Evolutionary conservation across 2,329 filamentous ascomycete species (phyloP).

Genomic region (Diaporthe ampelina): DNA sequence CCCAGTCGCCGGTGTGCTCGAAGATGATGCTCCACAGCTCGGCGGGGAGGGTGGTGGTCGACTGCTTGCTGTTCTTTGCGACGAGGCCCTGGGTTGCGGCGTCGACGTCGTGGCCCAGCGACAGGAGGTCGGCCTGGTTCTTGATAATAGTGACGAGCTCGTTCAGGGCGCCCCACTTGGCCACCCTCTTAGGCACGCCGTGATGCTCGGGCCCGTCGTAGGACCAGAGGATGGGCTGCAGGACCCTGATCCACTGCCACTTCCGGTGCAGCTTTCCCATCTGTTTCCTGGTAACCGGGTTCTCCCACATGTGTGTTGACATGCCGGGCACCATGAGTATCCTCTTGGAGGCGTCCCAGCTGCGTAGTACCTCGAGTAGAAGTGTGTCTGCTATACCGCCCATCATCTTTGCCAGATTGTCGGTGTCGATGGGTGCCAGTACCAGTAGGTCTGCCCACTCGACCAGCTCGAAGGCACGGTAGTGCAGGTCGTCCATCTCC

Average conservation of each 20-base stretch:
- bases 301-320: constrained; percentile 91
- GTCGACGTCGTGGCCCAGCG: constrained; percentile 79
- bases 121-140: constrained; percentile 82
- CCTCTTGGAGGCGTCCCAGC: constrained; percentile 89
- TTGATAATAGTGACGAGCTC: constrained; percentile 82
- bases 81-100: constrained; percentile 58
- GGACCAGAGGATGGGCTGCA: constrained; percentile 86
- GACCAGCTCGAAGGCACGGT: constrained; percentile 76
- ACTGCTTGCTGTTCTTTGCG: constrained; percentile 50
- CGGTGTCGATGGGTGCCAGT: constrained; percentile 86
- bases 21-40: constrained; percentile 94
- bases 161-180: constrained; percentile 75
- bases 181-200: constrained; percentile 60
- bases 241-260: constrained; percentile 88
- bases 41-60: constrained; percentile 73
- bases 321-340: constrained; percentile 90
- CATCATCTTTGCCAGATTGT: constrained; percentile 89
- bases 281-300: constrained; percentile 89
- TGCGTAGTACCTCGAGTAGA: constrained; percentile 83
- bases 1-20: constrained; percentile 90
- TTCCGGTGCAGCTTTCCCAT: constrained; percentile 85
- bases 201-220: constrained; percentile 65
- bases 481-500: constrained; percentile 66
- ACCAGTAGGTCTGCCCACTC: constrained; percentile 91
- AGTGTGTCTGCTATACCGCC: constrained; percentile 86